Evolutionary conservation across 2,329 filamentous ascomycete genomes (phyloP), one percentile per base, ranked within the genome.

Genomic region (Fusarium armeniacum): DNA sequence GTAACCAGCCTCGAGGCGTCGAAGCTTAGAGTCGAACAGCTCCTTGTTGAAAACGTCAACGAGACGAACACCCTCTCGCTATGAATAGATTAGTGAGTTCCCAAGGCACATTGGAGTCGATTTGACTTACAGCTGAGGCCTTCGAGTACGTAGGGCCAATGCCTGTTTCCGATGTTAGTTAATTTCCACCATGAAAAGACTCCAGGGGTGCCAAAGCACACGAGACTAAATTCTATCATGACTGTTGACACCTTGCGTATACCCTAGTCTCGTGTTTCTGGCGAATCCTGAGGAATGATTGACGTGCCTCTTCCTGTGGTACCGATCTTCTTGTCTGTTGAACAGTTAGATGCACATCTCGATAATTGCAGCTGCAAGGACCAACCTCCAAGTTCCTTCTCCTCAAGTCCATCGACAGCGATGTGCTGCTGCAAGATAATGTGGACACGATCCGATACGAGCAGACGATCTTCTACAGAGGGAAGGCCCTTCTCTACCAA

Each of bases 381-480:
- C 52, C 15, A 44, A 69, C 66, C 59, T 64, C 64, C 59, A 4
- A 69, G 63, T 57, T 67, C 63, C 38, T 54, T 46, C 43, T 67
- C 63, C 43, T 69, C 62, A 20, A 67, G 63, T 30, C 62, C 58
- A 18, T 67, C 59, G 33, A 64, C 56, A 18, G 63, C 59, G 3
- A 57, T 55, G 59, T 67, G 63, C 40, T 67, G 56, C 38, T 68
- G 58, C 20, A 68, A 52, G 22, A 55, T 32, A 13, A 67, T 58
- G 12, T 67, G 63, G 11, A 49, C 46, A n/a, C 63, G 51, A 35
- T 69, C 63, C 40, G 62, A 68, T 12, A 68, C 65, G 4, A 63
- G 51, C n/a, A 66, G 62, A n/a, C 43, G 38, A 26, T 63, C 51
- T 18, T 51, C 40, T 24, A 66, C 62, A 9, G 40, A 49, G 6